These are phyloP conservation scores for Chionographis japonica DNA, from an alignment of 106 monocot species.

Conservation along the genomic window DNA sequence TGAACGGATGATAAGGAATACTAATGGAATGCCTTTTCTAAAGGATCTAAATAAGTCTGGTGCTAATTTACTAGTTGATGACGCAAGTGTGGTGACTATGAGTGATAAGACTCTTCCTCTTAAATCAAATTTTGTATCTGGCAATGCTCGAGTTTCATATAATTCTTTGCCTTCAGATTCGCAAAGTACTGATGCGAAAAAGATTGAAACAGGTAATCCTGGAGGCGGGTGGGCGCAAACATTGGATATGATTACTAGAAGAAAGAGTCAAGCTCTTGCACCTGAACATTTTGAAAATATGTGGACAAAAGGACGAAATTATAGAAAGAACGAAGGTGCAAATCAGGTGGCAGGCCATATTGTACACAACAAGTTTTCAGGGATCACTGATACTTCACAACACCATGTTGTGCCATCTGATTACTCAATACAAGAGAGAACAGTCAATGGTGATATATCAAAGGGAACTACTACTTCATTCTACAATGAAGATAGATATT, in stretches of 20 bases:
- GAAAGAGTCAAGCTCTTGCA: constrained; percentile 69
- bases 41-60: constrained; percentile 11
- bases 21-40: constrained; percentile 9
- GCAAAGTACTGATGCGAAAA: constrained; percentile 15
- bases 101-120: background rate
- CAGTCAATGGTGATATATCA: constrained; percentile 4
- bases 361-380: background rate
- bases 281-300: constrained; percentile 93
- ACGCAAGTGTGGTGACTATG: too few relatives aligned
- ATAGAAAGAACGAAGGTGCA: constrained; percentile 50
- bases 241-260: constrained; percentile 58
- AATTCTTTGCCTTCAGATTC: constrained; percentile 18
- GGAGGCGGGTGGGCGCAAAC: constrained; percentile 54
- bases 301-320: constrained; percentile 92
- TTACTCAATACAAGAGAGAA: constrained; percentile 13
- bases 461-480: constrained; percentile 6
- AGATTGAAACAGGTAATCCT: constrained; percentile 15
- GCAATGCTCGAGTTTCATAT: constrained; percentile 1
- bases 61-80: background rate
- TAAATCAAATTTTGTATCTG: too few relatives aligned
- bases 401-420: constrained; percentile 2
- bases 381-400: constrained; percentile 5
- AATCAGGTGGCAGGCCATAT: constrained; percentile 19
- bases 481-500: constrained; percentile 4
- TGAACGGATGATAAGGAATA: constrained; percentile 8